Evolutionary conservation across 192 early-diverging fungal genomes (phyloP), one percentile per base, ranked within the genome.

Genomic region (Podila minutissima): DNA sequence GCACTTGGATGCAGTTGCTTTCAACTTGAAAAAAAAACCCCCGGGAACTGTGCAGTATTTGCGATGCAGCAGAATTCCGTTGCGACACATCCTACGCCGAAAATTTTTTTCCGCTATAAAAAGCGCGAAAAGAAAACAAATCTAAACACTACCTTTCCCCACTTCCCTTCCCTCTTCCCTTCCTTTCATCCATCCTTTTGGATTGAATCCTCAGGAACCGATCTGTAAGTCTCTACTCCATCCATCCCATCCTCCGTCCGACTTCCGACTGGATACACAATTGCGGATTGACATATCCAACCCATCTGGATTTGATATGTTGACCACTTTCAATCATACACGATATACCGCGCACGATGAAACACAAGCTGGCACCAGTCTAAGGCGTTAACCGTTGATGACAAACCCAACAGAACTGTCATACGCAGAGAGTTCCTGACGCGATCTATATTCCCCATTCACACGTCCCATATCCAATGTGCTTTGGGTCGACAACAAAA

Each of bases 291-390:
- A 46, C 15, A 46, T 46, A 46, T 46, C 41, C 15, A 46, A 46
- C 4, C 15, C 13, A 46, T 17, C 15, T 3, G 41, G 41, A 37
- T 37, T 28, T 55, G 53, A 22, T 55, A 55, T 55, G n/a, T 55
- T 4, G 8, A 24, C 50, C 50, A 17, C 0, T 53, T 26, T 5
- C 20, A 55, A 55, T 11, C 17, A 20, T 3, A 51, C 5, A 19
- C 17, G 20, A 17, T 26, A 55, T 17, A 55, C 26, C 72, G 72
- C 72, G 72, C 72, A 67, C 51, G 72, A 74, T 74, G 72, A 74
- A 67, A 74, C 72, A 66, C 72, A 74, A 74, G 72, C 72, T 74
- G 72, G 72, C 72, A 74, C 72, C 72, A 74, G 72, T 74, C 72
- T 67, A 24, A 74, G 72, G 72, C 72, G 65, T 67, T 74, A 74